phyloP scores from a whole-genome alignment of 2,329 filamentous ascomycete genomes.

The Elsinoe perseae region DNA sequence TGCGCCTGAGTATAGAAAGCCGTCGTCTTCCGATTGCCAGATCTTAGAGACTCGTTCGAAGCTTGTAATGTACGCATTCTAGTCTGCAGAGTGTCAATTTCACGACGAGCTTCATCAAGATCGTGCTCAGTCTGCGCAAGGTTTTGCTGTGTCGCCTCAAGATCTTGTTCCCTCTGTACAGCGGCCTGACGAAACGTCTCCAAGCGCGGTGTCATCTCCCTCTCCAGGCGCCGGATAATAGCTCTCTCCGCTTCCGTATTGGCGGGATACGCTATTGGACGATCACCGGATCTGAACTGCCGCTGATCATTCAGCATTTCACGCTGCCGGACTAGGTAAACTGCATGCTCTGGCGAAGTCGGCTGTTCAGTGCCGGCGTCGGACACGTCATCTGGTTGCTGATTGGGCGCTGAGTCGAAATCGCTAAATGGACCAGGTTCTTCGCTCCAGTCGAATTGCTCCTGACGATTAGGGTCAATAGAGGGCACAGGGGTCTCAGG shows the following conservation, averaged over 20 bases:
- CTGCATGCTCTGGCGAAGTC: not conserved
- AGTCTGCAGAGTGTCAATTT: not conserved
- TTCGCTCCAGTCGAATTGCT: constrained; percentile 3
- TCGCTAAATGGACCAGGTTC: not conserved
- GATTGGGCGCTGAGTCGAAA: not conserved
- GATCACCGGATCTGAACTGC: not conserved
- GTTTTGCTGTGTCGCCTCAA: too few species aligned
- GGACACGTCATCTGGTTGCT: not conserved
- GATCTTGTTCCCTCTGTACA: not conserved
- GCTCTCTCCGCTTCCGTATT: not conserved
- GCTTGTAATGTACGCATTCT: not conserved
- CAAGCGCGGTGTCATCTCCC: not conserved
- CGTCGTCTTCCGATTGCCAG: not conserved
- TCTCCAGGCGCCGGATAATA: not conserved
- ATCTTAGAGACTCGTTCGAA: not conserved
- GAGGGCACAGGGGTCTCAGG: not conserved
- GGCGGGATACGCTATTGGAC: not conserved
- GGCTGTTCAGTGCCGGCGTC: not conserved
- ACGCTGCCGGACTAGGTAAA: not conserved
- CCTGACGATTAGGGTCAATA: not conserved
- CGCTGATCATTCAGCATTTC: not conserved
- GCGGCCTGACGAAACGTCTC: not conserved
- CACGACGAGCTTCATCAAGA: not conserved
- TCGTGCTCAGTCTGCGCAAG: too few species aligned
- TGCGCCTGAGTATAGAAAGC: not conserved